phyloP scores from a whole-genome alignment of 345 rosid species.

The Capsella bursapastoris region DNA sequence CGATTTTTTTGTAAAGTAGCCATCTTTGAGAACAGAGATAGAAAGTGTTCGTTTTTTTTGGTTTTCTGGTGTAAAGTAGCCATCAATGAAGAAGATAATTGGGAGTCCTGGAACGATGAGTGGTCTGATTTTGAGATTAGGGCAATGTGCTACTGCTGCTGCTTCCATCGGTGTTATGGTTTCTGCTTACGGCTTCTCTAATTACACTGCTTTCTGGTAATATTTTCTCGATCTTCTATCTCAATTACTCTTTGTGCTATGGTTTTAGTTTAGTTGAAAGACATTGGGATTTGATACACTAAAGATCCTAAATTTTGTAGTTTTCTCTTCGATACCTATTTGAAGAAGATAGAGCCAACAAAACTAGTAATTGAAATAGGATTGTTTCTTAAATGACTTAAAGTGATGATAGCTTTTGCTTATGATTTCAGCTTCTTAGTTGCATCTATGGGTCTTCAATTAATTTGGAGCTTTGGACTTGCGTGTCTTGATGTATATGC shows the following conservation, averaged over 20 bases:
- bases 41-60: slow-evolving; percentile 1
- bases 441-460: slow-evolving; percentile 97
- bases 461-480: slow-evolving; percentile 96
- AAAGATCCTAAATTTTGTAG: background rate
- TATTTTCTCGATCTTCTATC: background rate
- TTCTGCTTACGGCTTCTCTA: slow-evolving; percentile 67
- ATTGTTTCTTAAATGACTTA: background rate
- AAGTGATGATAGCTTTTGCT: background rate
- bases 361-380: background rate
- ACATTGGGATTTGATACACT: background rate
- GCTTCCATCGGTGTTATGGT: slow-evolving; percentile 80
- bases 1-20: slow-evolving; percentile 5
- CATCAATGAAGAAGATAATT: slow-evolving; percentile 67
- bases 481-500: slow-evolving; percentile 91
- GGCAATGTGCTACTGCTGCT: slow-evolving; percentile 77
- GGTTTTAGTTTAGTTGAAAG: background rate
- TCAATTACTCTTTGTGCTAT: slow-evolving; percentile 4
- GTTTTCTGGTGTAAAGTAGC: background rate
- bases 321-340: background rate
- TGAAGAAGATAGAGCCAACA: background rate
- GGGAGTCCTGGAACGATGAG: slow-evolving; percentile 86
- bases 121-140: slow-evolving; percentile 70
- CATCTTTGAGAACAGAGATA: background rate
- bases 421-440: slow-evolving; percentile 75
- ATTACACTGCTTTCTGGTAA: slow-evolving; percentile 93